phyloP scores from a whole-genome alignment of 176 grass and related monocot species.

The Areca catechu region DNA sequence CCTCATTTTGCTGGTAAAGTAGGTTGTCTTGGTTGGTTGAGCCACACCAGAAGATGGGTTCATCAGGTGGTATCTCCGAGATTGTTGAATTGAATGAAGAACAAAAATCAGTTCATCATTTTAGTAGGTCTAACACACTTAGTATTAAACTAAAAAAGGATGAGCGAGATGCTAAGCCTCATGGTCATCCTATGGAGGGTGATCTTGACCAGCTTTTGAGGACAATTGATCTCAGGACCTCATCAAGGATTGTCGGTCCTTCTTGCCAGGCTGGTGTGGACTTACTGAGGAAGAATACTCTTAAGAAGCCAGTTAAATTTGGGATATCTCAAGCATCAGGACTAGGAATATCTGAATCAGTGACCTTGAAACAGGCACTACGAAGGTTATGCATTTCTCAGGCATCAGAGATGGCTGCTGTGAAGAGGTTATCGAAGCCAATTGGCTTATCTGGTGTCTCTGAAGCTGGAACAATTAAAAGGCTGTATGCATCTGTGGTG shows the following conservation, averaged over 20 bases:
- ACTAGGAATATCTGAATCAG: conserved; percentile 78
- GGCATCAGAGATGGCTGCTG: conserved; percentile 92
- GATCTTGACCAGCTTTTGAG: conserved; percentile 61
- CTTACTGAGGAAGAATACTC: conserved; percentile 48
- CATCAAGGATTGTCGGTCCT: conserved; percentile 30
- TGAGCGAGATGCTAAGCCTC: conserved; percentile 27
- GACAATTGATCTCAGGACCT: conserved; percentile 56
- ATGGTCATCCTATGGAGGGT: conserved; percentile 49
- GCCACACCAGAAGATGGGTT: conserved; percentile 31
- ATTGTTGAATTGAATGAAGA: conserved; percentile 76
- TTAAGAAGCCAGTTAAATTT: conserved; percentile 41
- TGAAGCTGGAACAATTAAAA: conserved; percentile 58
- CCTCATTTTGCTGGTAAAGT: too few relatives aligned
- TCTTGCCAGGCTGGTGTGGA: conserved; percentile 5
- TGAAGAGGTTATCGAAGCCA: conserved; percentile 63
- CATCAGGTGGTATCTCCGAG: conserved; percentile 61
- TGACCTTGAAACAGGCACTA: conserved; percentile 80
- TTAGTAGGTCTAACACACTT: conserved; percentile 33
- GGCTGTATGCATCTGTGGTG: conserved; percentile 42
- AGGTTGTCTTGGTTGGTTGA: too few relatives aligned
- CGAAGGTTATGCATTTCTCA: conserved; percentile 95
- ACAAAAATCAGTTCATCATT: conserved; percentile 20
- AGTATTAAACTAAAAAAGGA: conserved; percentile 65
- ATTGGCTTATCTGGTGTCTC: conserved; percentile 20
- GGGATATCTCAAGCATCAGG: conserved; percentile 52